A percentile compares a stretch with the other conserved stretches of the same genome.
phyloP scores from a whole-genome alignment of 1,139 yeast species.

The Lodderomyces metapsilosis region DNA sequence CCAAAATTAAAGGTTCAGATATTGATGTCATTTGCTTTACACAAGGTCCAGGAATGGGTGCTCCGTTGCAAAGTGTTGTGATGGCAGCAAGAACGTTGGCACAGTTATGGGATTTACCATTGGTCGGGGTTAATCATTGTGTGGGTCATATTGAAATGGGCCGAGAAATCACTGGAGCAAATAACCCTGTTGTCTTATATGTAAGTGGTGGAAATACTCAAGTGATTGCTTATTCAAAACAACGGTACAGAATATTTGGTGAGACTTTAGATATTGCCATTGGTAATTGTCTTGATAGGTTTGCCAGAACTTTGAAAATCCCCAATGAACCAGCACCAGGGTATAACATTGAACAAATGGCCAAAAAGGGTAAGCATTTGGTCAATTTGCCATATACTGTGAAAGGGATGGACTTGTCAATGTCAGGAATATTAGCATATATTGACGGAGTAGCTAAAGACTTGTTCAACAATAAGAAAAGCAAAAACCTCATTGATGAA shows the following conservation, averaged over 20 bases:
- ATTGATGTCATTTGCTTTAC: conserved; percentile 93
- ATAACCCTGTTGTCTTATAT: conserved; percentile 90
- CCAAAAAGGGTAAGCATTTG: conserved; percentile 67
- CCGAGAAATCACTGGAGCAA: conserved; percentile 92
- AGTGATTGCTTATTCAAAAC: conserved; percentile 93
- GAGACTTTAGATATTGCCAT: conserved; percentile 96
- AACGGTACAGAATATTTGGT: conserved; percentile 91
- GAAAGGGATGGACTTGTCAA: conserved; percentile 96
- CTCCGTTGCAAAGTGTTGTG: conserved; percentile 91
- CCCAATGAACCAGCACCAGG: conserved; percentile 97
- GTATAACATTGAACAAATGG: conserved; percentile 92
- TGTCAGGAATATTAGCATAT: conserved; percentile 91
- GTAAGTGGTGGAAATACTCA: conserved; percentile 99
- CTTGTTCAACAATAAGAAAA: conserved; percentile 49
- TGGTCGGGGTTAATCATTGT: conserved; percentile 95
- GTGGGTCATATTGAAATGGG: conserved; percentile 99
- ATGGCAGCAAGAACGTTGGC: conserved; percentile 87
- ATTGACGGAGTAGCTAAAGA: conserved; percentile 80
- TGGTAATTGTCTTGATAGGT: conserved; percentile 93
- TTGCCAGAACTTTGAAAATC: conserved; percentile 85
- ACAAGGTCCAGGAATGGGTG: conserved; percentile 99
- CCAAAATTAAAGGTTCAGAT: conserved; percentile 55
- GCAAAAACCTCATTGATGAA: conserved; percentile 46
- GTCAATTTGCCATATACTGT: conserved; percentile 91
- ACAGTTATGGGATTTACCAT: conserved; percentile 77